Evolutionary conservation across 2,329 filamentous ascomycete genomes (phyloP).

Genomic region (Diaporthe longicolla): DNA sequence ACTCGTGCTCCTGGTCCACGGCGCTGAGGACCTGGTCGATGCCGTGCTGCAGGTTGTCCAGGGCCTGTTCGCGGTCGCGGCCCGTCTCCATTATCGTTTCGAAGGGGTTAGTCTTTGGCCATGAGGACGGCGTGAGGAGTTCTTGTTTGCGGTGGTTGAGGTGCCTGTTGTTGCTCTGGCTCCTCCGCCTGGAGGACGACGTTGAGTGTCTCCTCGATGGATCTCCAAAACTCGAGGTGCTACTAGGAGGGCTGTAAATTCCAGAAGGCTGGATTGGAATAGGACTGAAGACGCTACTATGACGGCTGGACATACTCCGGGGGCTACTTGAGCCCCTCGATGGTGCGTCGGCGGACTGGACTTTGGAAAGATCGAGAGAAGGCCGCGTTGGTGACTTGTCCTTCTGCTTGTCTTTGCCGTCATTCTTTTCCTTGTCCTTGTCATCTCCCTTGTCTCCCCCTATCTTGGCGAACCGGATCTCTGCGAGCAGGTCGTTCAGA

Average conservation of each 20-base stretch:
- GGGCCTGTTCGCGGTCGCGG: constrained; percentile 34
- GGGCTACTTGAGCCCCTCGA: constrained; percentile 24
- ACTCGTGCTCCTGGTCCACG: constrained; percentile 32
- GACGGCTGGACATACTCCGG: constrained; percentile 21
- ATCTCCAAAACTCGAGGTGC: constrained; percentile 4
- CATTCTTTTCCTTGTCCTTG: constrained; percentile 5
- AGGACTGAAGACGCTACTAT: constrained; percentile 19
- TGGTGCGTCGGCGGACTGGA: constrained; percentile 3
- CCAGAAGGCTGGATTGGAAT: constrained; percentile 1
- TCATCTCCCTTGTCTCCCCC: constrained; percentile 23
- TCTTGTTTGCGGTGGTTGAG: constrained; percentile 2
- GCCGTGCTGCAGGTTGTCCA: constrained; percentile 37
- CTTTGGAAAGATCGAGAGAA: neutral
- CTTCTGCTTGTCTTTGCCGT: neutral
- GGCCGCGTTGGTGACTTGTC: constrained; percentile 8
- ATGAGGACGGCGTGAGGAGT: constrained; percentile 16
- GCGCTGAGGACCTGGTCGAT: constrained; percentile 35
- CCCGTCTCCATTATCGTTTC: constrained; percentile 27
- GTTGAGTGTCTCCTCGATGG: constrained; percentile 14
- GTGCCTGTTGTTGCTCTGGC: constrained; percentile 1
- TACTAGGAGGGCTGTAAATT: constrained; percentile 25
- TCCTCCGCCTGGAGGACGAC: constrained; percentile 10
- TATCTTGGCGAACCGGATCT: constrained; percentile 37
- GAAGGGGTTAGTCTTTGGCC: constrained; percentile 24
- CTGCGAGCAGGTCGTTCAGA: constrained; percentile 31